Conservation (phyloP, 495 filamentous ascomycete species). For the Trichoderma orchidacearum region DNA sequence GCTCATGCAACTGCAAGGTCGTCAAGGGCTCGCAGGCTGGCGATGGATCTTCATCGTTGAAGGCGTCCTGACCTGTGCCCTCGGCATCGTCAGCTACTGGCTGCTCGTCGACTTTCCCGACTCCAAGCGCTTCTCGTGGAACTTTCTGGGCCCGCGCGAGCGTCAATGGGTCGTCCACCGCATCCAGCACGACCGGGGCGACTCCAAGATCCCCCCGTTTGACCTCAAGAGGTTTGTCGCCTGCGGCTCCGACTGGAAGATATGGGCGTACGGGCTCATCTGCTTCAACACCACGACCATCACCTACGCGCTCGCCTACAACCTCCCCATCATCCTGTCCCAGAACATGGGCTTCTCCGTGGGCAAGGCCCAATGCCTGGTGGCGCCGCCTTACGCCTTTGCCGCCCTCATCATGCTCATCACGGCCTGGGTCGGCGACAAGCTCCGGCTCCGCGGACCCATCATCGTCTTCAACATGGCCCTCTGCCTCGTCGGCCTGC, state of each 20-base stretch:
- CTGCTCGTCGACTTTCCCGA: conserved; percentile 51
- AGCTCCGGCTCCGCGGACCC: conserved; percentile 41
- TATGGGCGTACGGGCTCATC: conserved; percentile 48
- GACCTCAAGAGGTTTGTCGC: conserved; percentile 32
- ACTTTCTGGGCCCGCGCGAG: conserved; percentile 35
- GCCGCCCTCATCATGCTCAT: conserved; percentile 46
- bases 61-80: conserved; percentile 32
- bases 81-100: conserved; percentile 34
- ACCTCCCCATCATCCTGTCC: conserved; percentile 50
- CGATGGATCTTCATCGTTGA: conserved; percentile 53
- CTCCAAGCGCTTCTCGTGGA: conserved; percentile 33
- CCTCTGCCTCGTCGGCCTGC: conserved; percentile 31
- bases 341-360: conserved; percentile 43
- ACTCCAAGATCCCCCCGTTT: conserved; percentile 38
- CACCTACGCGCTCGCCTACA: conserved; percentile 53
- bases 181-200: conserved; percentile 43
- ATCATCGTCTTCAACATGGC: conserved; percentile 41
- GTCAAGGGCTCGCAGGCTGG: conserved; percentile 40
- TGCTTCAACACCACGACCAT: conserved; percentile 46
- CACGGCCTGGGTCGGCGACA: conserved; percentile 40
- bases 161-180: conserved; percentile 42
- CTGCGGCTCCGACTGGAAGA: conserved; percentile 38
- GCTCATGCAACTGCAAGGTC: conserved; percentile 44
- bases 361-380: conserved; percentile 44
- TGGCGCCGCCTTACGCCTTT: conserved; percentile 48